phyloP scores from a whole-genome alignment of 495 filamentous ascomycete genomes.

The Aspergillus cavernicola region DNA sequence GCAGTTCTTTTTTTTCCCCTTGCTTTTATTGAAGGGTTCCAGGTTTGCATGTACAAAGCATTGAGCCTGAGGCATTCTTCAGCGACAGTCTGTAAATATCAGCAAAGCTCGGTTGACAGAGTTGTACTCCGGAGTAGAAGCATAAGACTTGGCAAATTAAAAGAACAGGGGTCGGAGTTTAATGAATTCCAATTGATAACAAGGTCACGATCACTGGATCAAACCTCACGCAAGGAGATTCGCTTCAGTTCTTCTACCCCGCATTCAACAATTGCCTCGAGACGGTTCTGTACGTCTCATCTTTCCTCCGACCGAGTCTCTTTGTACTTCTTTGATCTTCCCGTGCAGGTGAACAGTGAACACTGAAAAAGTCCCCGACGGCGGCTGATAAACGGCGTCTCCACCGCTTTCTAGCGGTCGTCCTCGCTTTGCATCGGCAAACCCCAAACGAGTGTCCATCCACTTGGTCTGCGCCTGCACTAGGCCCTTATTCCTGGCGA shows the following conservation, averaged over 20 bases:
- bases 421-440: slow-evolving; percentile 47
- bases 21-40: neutral
- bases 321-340: neutral
- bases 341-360: too few relatives aligned
- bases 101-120: too few relatives aligned
- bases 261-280: slow-evolving; percentile 7
- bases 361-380: slow-evolving; percentile 16
- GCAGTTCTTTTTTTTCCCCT: neutral
- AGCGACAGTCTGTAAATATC: too few relatives aligned
- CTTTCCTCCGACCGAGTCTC: neutral
- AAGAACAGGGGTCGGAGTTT: slow-evolving; percentile 3
- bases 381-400: slow-evolving; percentile 22
- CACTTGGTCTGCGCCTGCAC: slow-evolving; percentile 21
- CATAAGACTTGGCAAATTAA: too few relatives aligned
- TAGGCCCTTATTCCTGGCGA: slow-evolving; percentile 12
- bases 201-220: slow-evolving; percentile 4
- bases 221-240: slow-evolving; percentile 14
- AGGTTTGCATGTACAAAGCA: too few relatives aligned
- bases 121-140: too few relatives aligned
- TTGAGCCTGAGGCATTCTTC: too few relatives aligned
- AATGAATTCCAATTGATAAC: slow-evolving; percentile 21
- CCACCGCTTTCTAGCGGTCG: slow-evolving; percentile 40
- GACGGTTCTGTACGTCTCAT: neutral
- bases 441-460: slow-evolving; percentile 22
- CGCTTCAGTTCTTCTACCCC: slow-evolving; percentile 13